These are phyloP conservation scores for Schoenoplectus tabernaemontani DNA, from an alignment of 202 grass and related monocot species.

Conservation along the genomic window DNA sequence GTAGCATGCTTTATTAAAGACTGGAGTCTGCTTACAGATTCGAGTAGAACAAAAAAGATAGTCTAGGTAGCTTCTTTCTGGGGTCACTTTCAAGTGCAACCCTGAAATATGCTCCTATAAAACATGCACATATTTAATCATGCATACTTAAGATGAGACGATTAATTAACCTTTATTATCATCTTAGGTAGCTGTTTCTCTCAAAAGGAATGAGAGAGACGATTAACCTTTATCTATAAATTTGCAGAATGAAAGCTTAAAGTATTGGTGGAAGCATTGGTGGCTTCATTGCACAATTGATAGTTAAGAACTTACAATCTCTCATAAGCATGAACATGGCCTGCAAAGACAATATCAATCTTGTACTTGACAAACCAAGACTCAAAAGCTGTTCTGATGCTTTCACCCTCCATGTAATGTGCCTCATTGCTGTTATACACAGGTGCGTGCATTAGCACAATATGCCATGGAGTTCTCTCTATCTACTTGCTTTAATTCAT, in stretches of 20 bases:
- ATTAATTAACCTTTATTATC: too few relatives aligned
- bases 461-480: constrained; percentile 98
- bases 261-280: too few relatives aligned
- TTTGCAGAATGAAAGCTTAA: too few relatives aligned
- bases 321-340: constrained; percentile 96
- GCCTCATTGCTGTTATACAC: constrained; percentile 86
- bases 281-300: background rate
- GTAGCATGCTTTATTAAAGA: background rate
- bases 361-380: constrained; percentile 86
- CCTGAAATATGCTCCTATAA: background rate
- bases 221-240: too few relatives aligned
- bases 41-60: background rate
- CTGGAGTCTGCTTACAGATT: background rate
- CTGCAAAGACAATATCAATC: constrained; percentile 83
- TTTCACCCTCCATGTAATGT: constrained; percentile 96
- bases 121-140: background rate
- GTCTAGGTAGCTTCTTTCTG: background rate
- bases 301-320: constrained; percentile 46
- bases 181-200: too few relatives aligned
- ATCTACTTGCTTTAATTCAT: constrained; percentile 62
- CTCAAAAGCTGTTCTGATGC: constrained; percentile 77
- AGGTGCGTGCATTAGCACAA: constrained; percentile 89
- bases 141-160: background rate
- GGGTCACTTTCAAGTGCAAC: background rate
- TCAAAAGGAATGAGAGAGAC: too few relatives aligned